These are phyloP conservation scores for Chlorella variabilis DNA, from an alignment of 163 green algal genomes.

Conservation along the genomic window DNA sequence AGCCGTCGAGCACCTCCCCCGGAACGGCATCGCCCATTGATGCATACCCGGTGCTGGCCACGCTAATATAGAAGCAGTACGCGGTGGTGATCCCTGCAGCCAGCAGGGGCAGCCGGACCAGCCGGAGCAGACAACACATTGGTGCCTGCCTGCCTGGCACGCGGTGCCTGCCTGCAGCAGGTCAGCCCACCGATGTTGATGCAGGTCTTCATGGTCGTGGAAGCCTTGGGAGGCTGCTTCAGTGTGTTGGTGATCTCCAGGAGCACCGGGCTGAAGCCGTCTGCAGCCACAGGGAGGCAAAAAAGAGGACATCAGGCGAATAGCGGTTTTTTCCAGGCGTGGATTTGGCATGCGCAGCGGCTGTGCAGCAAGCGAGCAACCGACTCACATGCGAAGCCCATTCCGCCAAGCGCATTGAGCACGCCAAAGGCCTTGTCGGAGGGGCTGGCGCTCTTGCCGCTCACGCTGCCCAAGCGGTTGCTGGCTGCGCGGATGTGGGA, in stretches of 20 bases:
- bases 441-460: background rate
- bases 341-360: too few species aligned
- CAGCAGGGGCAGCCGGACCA: too few species aligned
- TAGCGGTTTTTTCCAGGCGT: too few species aligned
- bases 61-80: constrained; percentile 30
- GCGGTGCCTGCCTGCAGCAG: too few species aligned
- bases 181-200: too few species aligned
- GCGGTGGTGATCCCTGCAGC: background rate
- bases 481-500: too few species aligned
- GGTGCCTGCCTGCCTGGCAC: too few species aligned
- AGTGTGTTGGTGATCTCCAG: constrained; percentile 60
- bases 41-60: constrained; percentile 12
- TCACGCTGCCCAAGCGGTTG: constrained; percentile 32
- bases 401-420: constrained; percentile 55
- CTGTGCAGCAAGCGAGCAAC: too few species aligned
- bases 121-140: too few species aligned
- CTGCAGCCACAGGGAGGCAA: too few species aligned
- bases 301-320: too few species aligned
- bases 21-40: constrained; percentile 29
- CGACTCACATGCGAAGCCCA: constrained; percentile 54
- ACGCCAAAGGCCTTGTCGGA: constrained; percentile 50
- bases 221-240: constrained; percentile 32
- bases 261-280: constrained; percentile 50
- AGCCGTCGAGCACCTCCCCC: constrained; percentile 25
- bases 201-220: background rate